A percentile compares a stretch with the other conserved stretches of the same genome.
These are phyloP conservation scores for Passalora sequoiae DNA, from an alignment of 2,329 filamentous ascomycete species.

Conservation along the genomic window DNA sequence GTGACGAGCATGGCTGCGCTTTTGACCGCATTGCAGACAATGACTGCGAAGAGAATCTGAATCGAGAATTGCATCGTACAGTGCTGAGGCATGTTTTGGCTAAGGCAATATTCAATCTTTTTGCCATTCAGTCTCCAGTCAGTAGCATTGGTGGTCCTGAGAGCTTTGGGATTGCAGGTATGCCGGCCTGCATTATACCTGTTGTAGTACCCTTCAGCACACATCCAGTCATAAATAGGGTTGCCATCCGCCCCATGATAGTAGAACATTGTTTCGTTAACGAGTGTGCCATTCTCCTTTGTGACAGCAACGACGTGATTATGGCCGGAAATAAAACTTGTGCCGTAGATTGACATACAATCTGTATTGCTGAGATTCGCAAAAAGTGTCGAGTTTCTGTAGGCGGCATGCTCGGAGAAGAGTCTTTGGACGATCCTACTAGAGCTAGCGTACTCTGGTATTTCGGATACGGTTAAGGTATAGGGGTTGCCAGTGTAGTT, in stretches of 20 bases:
- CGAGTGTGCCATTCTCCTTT: conserved; percentile 4
- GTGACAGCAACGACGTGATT: conserved; percentile 14
- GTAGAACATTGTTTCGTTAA: conserved; percentile 15
- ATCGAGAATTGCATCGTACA: conserved; percentile 17
- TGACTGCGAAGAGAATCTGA: conserved; percentile 13
- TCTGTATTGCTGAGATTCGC: conserved; percentile 11
- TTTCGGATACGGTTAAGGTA: not conserved
- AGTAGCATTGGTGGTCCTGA: conserved; percentile 6
- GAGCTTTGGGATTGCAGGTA: not conserved
- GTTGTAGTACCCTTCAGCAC: not conserved
- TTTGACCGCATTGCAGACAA: conserved; percentile 14
- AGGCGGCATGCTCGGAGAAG: not conserved
- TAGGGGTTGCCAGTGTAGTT: conserved; percentile 2
- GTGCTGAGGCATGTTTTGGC: conserved; percentile 3
- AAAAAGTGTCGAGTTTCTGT: not conserved
- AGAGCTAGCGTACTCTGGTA: no score
- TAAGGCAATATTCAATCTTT: conserved; percentile 19
- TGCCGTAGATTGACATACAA: conserved; percentile 14
- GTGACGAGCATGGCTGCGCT: conserved; percentile 14
- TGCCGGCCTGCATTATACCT: not conserved
- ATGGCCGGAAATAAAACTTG: conserved; percentile 10
- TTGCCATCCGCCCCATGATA: not conserved
- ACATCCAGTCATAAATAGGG: not conserved
- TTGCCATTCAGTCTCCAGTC: conserved; percentile 12
- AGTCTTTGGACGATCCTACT: not conserved